phyloP scores from a whole-genome alignment of 176 grass and related monocot species.

The Carex kokanica region DNA sequence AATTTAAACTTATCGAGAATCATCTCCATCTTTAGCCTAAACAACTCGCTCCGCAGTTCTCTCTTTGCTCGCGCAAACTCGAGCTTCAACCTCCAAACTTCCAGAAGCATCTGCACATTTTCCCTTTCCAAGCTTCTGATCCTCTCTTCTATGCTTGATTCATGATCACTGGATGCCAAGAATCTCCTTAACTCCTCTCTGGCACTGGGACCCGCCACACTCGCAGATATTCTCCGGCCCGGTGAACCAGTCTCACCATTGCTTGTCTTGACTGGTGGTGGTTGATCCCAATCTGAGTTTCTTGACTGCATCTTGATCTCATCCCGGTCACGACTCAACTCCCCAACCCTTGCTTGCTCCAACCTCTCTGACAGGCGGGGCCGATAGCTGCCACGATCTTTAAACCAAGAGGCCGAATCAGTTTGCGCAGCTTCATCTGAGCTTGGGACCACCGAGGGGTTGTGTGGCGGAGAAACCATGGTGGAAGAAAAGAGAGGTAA shows the following conservation, averaged over 20 bases:
- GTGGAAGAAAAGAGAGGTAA: not conserved
- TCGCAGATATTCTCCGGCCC: not conserved
- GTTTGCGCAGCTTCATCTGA: not conserved
- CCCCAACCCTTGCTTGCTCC: not conserved
- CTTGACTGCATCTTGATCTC: constrained; percentile 2
- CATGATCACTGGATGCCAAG: not conserved
- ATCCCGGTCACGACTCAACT: not conserved
- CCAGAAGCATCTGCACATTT: not conserved
- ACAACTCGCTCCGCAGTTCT: not conserved
- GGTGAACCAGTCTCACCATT: not conserved
- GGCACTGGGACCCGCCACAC: not conserved
- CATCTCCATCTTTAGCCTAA: not conserved
- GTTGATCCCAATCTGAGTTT: not conserved
- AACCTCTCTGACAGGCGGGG: not conserved
- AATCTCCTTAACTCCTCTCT: not conserved
- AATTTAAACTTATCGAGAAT: not conserved
- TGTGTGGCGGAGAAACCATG: not conserved
- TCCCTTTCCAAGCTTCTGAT: not conserved
- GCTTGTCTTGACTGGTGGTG: not conserved
- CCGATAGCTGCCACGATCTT: not conserved
- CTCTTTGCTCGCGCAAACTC: not conserved
- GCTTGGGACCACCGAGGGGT: not conserved
- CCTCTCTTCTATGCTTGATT: not conserved
- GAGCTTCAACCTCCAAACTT: not conserved
- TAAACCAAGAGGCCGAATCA: not conserved